These are phyloP conservation scores for Suhomyces maxii DNA, from an alignment of 1,139 yeast species.

Conservation along the genomic window DNA sequence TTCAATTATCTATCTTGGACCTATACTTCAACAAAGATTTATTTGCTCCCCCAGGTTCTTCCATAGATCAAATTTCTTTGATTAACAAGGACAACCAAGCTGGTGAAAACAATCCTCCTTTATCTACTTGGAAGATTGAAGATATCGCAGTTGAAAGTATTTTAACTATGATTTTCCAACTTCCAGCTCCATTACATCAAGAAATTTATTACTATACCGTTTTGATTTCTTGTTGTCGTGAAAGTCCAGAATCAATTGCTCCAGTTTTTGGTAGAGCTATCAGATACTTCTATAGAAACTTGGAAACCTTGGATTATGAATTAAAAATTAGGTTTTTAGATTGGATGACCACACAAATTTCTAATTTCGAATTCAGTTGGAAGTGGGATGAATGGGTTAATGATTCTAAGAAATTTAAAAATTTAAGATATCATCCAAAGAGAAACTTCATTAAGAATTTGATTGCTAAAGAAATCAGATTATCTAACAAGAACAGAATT, in stretches of 20 bases:
- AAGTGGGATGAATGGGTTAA: conserved; percentile 95
- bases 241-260: conserved; percentile 87
- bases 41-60: conserved; percentile 82
- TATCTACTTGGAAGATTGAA: conserved; percentile 86
- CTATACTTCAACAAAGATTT: conserved; percentile 66
- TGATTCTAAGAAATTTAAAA: conserved; percentile 43
- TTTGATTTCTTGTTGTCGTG: conserved; percentile 85
- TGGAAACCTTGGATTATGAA: conserved; percentile 73
- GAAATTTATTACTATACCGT: conserved; percentile 81
- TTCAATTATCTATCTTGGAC: conserved; percentile 77
- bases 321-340: conserved; percentile 71
- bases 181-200: conserved; percentile 68
- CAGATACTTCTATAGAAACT: conserved; percentile 72
- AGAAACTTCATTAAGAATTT: conserved; percentile 73
- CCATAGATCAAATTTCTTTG: conserved; percentile 64
- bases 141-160: conserved; percentile 86
- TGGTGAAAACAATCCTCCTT: conserved; percentile 46
- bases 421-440: conserved; percentile 65
- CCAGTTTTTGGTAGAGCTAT: conserved; percentile 95
- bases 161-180: conserved; percentile 70
- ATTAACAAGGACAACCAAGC: conserved; percentile 39
- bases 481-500: conserved; percentile 69
- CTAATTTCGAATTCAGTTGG: conserved; percentile 96
- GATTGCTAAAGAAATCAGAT: conserved; percentile 78
- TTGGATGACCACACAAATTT: conserved; percentile 93